A percentile compares a stretch with the other conserved stretches of the same genome.
Evolutionary conservation across 2,329 filamentous ascomycete genomes (phyloP).

Genomic region (Stromatinia cepivora): DNA sequence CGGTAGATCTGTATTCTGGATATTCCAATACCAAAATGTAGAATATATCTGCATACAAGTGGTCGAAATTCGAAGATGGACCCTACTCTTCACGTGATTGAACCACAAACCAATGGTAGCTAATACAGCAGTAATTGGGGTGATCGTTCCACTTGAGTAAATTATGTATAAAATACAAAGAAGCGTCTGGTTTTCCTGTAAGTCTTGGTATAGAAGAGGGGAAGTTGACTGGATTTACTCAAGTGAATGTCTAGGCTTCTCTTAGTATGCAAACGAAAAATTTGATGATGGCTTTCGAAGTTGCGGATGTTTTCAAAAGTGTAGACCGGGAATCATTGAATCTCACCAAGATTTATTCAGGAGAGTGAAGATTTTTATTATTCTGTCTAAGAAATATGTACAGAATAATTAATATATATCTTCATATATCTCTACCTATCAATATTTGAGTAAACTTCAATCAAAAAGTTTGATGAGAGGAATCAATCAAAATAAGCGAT

Average conservation of each 20-base stretch:
- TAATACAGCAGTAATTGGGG: background rate
- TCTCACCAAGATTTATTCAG: too few relatives aligned
- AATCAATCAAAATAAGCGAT: constrained; percentile 4
- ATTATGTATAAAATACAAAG: background rate
- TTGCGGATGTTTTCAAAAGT: background rate
- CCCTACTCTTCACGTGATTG: background rate
- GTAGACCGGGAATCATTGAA: background rate
- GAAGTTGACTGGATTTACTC: background rate
- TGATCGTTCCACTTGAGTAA: background rate
- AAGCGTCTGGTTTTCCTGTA: background rate
- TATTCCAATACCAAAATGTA: background rate
- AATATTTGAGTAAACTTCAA: too few relatives aligned
- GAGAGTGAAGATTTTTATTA: background rate
- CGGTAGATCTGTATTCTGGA: background rate
- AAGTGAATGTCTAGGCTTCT: background rate
- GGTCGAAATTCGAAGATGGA: background rate
- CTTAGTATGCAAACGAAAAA: background rate
- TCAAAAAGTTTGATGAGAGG: constrained; percentile 3
- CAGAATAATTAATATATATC: background rate
- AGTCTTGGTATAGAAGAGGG: background rate
- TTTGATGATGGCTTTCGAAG: background rate
- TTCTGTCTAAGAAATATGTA: background rate
- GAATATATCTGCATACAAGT: background rate
- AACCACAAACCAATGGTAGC: background rate
- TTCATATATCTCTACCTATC: background rate